Evolutionary conservation across 202 grass and related monocot genomes (phyloP), one percentile per base, ranked within the genome.

Genomic region (Zoysia matrella): DNA sequence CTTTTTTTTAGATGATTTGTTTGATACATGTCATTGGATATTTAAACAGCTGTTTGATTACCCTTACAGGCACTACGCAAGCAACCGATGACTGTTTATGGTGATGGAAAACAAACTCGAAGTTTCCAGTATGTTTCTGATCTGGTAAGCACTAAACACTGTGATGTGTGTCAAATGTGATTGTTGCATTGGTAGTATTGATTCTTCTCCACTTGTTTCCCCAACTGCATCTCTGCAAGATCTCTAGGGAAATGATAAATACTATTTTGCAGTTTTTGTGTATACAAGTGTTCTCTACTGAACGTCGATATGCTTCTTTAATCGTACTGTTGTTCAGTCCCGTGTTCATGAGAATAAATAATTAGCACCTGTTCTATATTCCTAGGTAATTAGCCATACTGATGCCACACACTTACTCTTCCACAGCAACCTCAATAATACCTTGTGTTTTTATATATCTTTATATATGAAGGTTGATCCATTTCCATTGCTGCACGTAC

Each of bases 61-160:
- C 76, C 7, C 49, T 74, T 83, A 13, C 74, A 94, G 92, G 89
- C 92, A 69, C 75, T 94, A 52, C 84, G 92, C 11, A 94, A 64
- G 78, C 89, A 94, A 68, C 92, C 92, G 13, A 87, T 91, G 89
- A 94, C 92, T 61, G 89, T 94, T 70, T 91, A 94, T 85, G 92
- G 92, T 16, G 89, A 94, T 69, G 92, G 92, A 52, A 91, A 94
- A 86, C 92, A 94, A 74, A 94, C 92, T 42, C 75, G 89, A 75
- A 94, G 92, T 82, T 94, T 94, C 69, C 92, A 94, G 50, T 94
- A 89, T 84, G 92, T 94, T 65, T 85, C 92, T 85, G 92, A 94
- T 91, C 71, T 94, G 89, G 92, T 94, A 88, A 74, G 70, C 56
- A 50, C 54, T 79, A 16, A 64, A 16, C 63, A 45, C 1, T 81